Evolutionary conservation across 192 early-diverging fungal species (phyloP).

Genomic region (Coemansia sp.): DNA sequence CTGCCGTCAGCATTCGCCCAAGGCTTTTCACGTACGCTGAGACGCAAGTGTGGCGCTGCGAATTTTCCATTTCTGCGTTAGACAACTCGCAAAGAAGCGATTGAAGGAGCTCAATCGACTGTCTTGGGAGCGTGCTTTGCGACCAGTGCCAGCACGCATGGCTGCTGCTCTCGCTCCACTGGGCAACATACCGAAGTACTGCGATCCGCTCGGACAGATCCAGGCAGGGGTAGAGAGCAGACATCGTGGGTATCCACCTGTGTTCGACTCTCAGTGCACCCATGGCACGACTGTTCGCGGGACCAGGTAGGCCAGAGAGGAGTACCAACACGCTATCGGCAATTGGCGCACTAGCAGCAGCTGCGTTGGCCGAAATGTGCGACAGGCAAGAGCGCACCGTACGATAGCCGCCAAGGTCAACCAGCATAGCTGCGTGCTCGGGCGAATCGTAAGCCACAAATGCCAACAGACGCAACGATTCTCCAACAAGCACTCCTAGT

Average conservation of each 20-base stretch:
- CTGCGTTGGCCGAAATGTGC: not conserved
- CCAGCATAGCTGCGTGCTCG: constrained; percentile 7
- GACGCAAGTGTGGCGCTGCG: constrained; percentile 5
- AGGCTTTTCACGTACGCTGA: constrained; percentile 17
- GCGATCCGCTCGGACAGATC: constrained; percentile 16
- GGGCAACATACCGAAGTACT: constrained; percentile 25
- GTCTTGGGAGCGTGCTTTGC: constrained; percentile 34
- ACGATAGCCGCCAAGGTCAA: constrained; percentile 18
- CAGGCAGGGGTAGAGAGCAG: constrained; percentile 13
- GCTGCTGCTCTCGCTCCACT: constrained; percentile 29
- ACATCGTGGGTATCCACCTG: constrained; percentile 31
- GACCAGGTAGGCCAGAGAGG: constrained; percentile 24
- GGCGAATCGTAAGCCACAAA: constrained; percentile 32
- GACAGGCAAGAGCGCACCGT: constrained; percentile 12
- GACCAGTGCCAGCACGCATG: constrained; percentile 36
- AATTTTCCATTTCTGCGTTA: not conserved
- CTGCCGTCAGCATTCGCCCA: constrained; percentile 21
- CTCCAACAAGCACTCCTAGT: constrained; percentile 25
- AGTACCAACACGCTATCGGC: constrained; percentile 30
- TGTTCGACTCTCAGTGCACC: constrained; percentile 16
- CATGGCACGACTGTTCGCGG: constrained; percentile 12
- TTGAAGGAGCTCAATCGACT: constrained; percentile 37
- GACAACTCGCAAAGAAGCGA: constrained; percentile 17
- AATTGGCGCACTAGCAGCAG: constrained; percentile 15
- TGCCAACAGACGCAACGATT: constrained; percentile 26